Evolutionary conservation across 2,329 filamentous ascomycete species (phyloP), one percentile per base, ranked within the genome.

Genomic region (Esteya vermicola): DNA sequence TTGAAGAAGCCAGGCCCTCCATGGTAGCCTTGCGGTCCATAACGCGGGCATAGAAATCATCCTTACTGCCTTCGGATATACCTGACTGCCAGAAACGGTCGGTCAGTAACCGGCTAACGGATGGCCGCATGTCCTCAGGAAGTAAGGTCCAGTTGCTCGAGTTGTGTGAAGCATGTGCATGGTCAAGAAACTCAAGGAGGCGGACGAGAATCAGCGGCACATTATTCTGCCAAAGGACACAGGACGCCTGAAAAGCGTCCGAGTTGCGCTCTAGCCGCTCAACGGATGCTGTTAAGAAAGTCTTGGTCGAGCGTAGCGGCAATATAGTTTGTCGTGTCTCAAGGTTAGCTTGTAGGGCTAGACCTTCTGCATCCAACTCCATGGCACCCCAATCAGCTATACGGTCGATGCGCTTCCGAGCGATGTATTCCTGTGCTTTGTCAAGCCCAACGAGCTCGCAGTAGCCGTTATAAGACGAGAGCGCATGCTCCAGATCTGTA

Each of bases 31-130:
- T 93, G 41, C 91, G 94, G 25, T 85, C 82, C 41, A 85, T 77
- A 3, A 98, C 89, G 31, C 85, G 76, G 25, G 85, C 83, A 57
- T 95, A 96, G 56, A 98, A 98, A 43, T 96, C 89, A 46, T 96
- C 91, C 56, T 91, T 86, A 51, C 85, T 96, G 21, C 93, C 91
- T 45, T 81, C 83, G 0, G 91, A 96, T 38, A 98, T 98, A 9
- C 91, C 91, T 7, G 88, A 85, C 64, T 98, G 91, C 91, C 91
- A 98, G 57, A 98, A 98, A 20, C 91, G 74, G 58, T 98, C 91
- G 13, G 86, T 93, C 19, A 98, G 64, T 18, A 96, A 85, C 19
- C 84, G 75, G 33, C 77, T 73, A 30, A 96, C 82, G 39, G 93
- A 75, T 6, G 70, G 63, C 43, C 78, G 78, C 67, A 93, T 80